A percentile compares a stretch with the other conserved stretches of the same genome.
Evolutionary conservation across 176 grass and related monocot species (phyloP).

Genomic region (Oryza meyeriana): DNA sequence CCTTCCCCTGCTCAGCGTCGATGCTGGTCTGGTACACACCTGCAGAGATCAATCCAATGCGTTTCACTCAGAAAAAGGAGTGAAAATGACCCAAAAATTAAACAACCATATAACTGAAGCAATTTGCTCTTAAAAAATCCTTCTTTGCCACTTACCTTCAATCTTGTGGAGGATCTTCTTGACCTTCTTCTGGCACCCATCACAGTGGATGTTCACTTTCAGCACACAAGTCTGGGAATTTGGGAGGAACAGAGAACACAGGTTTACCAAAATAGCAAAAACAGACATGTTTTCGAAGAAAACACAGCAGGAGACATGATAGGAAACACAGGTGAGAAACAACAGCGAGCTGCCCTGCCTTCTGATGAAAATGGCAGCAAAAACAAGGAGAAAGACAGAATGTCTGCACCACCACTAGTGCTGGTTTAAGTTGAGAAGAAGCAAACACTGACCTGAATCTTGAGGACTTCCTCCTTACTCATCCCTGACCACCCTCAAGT

Average conservation of each 20-base stretch:
- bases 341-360: neutral
- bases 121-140: neutral
- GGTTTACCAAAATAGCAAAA: neutral
- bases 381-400: neutral
- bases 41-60: conserved; percentile 28
- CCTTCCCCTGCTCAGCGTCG: conserved; percentile 81
- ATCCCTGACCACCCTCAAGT: conserved; percentile 34
- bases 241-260: neutral
- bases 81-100: neutral
- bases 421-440: conserved; percentile 16
- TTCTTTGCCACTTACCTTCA: conserved; percentile 41
- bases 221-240: conserved; percentile 67
- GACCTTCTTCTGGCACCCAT: conserved; percentile 94
- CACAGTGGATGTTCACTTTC: conserved; percentile 95
- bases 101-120: neutral
- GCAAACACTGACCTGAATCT: conserved; percentile 58
- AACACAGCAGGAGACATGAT: neutral
- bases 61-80: neutral
- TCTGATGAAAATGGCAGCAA: conserved; percentile 1
- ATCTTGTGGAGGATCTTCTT: conserved; percentile 96
- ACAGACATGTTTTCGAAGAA: neutral
- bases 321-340: neutral
- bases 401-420: neutral
- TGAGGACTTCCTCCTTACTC: conserved; percentile 74
- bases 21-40: conserved; percentile 69